Evolutionary conservation across 2,329 filamentous ascomycete genomes (phyloP), one percentile per base, ranked within the genome.

Genomic region (Aphanocladium album): DNA sequence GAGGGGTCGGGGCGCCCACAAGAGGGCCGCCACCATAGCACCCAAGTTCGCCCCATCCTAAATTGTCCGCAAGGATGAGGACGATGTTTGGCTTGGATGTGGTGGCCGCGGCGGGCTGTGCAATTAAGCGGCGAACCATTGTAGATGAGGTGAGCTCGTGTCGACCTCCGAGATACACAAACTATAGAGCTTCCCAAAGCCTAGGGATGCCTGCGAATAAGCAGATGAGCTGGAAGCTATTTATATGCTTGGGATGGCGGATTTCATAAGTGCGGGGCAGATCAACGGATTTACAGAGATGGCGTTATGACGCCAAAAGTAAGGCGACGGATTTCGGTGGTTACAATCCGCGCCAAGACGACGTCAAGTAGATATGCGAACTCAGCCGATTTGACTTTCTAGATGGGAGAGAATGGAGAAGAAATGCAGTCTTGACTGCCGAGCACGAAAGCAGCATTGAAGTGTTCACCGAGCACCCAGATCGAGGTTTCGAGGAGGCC

Each of bases 11-110:
- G 3, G 72, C 72, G 5, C 72, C 72, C 1, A 71, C 70, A 3
- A 74, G 65, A 2, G 63, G 46, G 1, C 72, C 71, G 8, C 72
- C 71, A 1, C 72, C 71, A 41, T 74, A 73, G 46, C 70, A 73
- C 1, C 70, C 71, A 4, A 74, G 64, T 51, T 74, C 72, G 16
- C 72, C 72, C 72, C 71, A 74, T 59, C 72, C 72, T 12, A 74
- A 70, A 56, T 74, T 74, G 43, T 74, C 72, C n/a, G 72, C 72
- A 0, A 74, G 62, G 60, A 69, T 66, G n/a, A 74, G 68, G 1
- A 71, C 65, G 37, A 73, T 61, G 16, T 73, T 74, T 7, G 71
- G 71, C 27, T 64, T 64, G 39, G 47, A 57, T 16, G 27, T 19
- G 5, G 27, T 12, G n/a, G 25, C 49, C 33, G 17, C 14, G 4